Base-by-base conservation (phyloP, 768 basidiomycete species). In the Cystofilobasidium ferigula region DNA sequence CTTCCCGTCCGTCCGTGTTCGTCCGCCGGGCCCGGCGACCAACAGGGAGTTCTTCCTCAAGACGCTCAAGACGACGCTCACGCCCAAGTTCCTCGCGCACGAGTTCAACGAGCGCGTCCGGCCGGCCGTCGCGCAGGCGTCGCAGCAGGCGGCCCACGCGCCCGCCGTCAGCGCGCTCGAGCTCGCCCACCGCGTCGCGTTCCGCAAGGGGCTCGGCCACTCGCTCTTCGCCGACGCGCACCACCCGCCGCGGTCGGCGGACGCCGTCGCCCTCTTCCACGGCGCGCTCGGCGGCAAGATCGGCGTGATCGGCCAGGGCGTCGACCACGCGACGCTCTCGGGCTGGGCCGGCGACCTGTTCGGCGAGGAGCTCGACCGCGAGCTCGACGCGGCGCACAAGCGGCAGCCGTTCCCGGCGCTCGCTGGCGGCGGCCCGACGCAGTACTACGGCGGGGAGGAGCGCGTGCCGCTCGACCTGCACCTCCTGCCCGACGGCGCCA, bases 121-220 rank as follows among this genome's bases (percentile, higher is more conserved):
- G 20, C 78, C 79, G 81, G 77, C 83, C 57, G 81, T 92, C 67
- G 81, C 82, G 60, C 80, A 83, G 62, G 94, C 97, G 74, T 78
- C 84, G 48, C 76, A 81, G 43, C 78, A 82, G 28, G 87, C 85
- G 18, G 74, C 78, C 54, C 76, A 79, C 57, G 79, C 86, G 67
- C 84, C 89, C 9, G 80, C 81, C n/a, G 81, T 82, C 1, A 79
- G 81, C 71, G 92, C 92, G 47, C 69, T 99, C 64, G 94, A 99
- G 73, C 78, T 86, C 47, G 91, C 92, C 3, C 94, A 98, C 75
- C 77, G 82, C 45, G 80, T 93, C 64, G 94, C 94, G 47, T 99
- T 98, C 87, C 90, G 93, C 73, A 81, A 80, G 51, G 94, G 94
- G 18, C 90, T 98, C 71, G 94, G 94, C 71, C 82, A 87, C 71